These are phyloP conservation scores for Penicillium cinerascens DNA, from an alignment of 495 filamentous ascomycete genomes.

Conservation along the genomic window DNA sequence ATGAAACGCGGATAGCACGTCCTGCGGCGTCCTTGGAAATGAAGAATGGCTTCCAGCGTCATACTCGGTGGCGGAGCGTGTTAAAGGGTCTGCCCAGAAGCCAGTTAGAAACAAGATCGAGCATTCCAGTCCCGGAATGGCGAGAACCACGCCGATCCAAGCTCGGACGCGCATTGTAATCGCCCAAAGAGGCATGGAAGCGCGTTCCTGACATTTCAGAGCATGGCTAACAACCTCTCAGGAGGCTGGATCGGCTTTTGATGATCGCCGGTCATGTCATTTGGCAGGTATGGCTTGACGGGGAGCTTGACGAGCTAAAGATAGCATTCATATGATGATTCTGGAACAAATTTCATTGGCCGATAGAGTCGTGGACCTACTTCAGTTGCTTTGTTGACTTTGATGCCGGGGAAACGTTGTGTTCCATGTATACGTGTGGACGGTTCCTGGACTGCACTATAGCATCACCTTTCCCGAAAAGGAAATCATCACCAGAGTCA, in stretches of 20 bases:
- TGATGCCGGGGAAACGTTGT: background rate
- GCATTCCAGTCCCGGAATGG: constrained; percentile 21
- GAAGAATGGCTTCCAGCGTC: constrained; percentile 13
- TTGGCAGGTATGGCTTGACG: constrained; percentile 8
- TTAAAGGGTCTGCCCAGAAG: background rate
- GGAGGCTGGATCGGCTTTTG: constrained; percentile 7
- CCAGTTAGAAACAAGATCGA: constrained; percentile 5
- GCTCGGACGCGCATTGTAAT: background rate
- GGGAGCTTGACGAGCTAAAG: background rate
- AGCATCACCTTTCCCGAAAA: too few species aligned
- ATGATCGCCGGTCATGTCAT: constrained; percentile 2
- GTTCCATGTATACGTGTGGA: background rate
- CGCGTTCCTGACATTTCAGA: constrained; percentile 18
- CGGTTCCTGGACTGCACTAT: too few species aligned
- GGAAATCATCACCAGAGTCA: too few species aligned
- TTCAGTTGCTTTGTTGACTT: background rate
- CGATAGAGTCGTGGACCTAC: background rate
- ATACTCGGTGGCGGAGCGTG: constrained; percentile 21
- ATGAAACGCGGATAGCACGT: constrained; percentile 16
- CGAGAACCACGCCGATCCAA: constrained; percentile 14
- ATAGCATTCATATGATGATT: background rate
- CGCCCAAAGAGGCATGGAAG: constrained; percentile 16
- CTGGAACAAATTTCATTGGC: constrained; percentile 1
- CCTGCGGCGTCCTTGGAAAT: background rate
- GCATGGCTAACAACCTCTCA: constrained; percentile 13